phyloP scores from a whole-genome alignment of 345 rosid species.

The Citrus inodora region DNA sequence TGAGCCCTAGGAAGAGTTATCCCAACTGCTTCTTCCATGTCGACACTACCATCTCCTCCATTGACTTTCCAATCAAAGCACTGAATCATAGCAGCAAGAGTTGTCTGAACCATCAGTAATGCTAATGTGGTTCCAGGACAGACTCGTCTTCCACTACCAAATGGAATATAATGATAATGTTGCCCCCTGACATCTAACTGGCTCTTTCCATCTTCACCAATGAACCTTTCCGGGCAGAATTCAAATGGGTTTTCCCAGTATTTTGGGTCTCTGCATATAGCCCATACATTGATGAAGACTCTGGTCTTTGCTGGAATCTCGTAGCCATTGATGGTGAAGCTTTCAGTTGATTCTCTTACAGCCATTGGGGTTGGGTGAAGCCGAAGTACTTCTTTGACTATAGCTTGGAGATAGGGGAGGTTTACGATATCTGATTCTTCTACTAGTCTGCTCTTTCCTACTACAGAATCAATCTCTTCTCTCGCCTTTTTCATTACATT shows the following conservation, averaged over 20 bases:
- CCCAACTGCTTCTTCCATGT: conserved; percentile 56
- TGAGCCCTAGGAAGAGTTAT: conserved; percentile 51
- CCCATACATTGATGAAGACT: conserved; percentile 50
- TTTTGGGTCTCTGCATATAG: conserved; percentile 52
- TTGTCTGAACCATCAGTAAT: conserved; percentile 37
- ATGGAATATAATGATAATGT: conserved; percentile 52
- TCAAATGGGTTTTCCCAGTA: too few species aligned
- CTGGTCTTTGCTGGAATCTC: conserved; percentile 50
- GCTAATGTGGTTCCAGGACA: conserved; percentile 65
- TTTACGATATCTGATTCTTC: conserved; percentile 57
- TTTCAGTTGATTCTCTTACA: conserved; percentile 46
- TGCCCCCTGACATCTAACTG: conserved; percentile 52
- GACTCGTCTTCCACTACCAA: conserved; percentile 65
- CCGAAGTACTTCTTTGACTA: conserved; percentile 26
- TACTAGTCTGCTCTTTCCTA: conserved; percentile 36
- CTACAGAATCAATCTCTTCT: conserved; percentile 43
- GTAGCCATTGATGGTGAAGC: conserved; percentile 37
- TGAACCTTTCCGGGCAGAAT: too few species aligned
- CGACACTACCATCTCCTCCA: conserved; percentile 31
- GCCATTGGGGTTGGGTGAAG: conserved; percentile 72
- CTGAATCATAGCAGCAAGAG: conserved; percentile 45
- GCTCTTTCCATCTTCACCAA: conserved; percentile 7
- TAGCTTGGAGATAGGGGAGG: conserved; percentile 64
- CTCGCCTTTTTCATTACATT: conserved; percentile 39
- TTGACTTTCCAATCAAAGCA: conserved; percentile 49